Conservation (phyloP, 140 eudicot species). For the Erigeron philadelphicus region DNA sequence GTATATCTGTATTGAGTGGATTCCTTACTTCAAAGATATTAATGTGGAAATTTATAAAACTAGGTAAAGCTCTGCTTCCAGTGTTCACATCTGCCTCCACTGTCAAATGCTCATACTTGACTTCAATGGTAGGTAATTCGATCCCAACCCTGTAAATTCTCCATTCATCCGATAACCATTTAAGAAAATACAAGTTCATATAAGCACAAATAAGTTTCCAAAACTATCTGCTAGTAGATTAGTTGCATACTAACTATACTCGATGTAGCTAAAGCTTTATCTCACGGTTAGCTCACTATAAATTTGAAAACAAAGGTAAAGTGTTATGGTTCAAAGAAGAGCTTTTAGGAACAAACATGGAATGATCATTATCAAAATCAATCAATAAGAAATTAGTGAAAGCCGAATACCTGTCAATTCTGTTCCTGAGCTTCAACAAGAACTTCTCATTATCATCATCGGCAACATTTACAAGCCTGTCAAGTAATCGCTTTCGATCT, state of each 20-base stretch:
- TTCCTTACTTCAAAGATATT: slow-evolving; percentile 47
- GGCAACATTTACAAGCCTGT: slow-evolving; percentile 48
- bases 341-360: too few relatives aligned
- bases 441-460: slow-evolving; percentile 46
- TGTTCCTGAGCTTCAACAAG: slow-evolving; percentile 24
- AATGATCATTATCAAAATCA: not conserved
- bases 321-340: too few relatives aligned
- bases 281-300: too few relatives aligned
- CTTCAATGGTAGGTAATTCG: slow-evolving; percentile 68
- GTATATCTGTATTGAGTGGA: not conserved
- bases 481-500: slow-evolving; percentile 38
- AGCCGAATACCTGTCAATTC: slow-evolving; percentile 15
- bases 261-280: too few relatives aligned
- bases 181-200: not conserved
- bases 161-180: slow-evolving; percentile 1
- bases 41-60: slow-evolving; percentile 44
- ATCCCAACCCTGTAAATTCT: slow-evolving; percentile 52
- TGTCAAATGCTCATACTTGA: slow-evolving; percentile 51
- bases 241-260: too few relatives aligned
- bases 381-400: slow-evolving; percentile 2
- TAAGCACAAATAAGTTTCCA: not conserved
- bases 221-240: not conserved
- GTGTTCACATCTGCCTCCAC: slow-evolving; percentile 55
- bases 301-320: too few relatives aligned
- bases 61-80: slow-evolving; percentile 69